Evolutionary conservation across 2,329 filamentous ascomycete genomes (phyloP), one percentile per base, ranked within the genome.

Genomic region (Esteya vermicola): DNA sequence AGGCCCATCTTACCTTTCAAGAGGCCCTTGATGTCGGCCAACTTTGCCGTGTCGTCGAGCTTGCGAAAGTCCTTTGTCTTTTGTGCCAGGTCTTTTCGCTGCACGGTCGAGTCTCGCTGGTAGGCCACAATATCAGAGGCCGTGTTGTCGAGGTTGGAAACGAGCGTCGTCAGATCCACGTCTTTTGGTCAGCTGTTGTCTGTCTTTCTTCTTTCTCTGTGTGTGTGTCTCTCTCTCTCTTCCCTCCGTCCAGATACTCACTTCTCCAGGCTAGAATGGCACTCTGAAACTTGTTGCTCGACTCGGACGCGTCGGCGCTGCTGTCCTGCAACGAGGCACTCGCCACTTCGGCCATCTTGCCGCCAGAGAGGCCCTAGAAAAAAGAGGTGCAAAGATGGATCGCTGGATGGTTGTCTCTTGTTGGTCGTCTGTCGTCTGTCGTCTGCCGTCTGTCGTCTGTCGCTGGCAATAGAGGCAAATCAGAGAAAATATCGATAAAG

Each of bases 11-110:
- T n/a, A 86, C 85, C 79, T 68, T 94, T 95, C 43, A 98, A 63
- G 38, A 98, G 63, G 30, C 76, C 76, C 62, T 96, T 98, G 64
- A 93, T 78, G 58, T 98, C 91, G 6, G 69, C 68, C 40, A 98
- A 63, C 59, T 96, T 98, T 42, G 74, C 75, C 10, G 81, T 65
- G 65, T 98, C 86, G 51, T 96, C 89, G 10, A 93, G 71, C 58
- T 95, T 96, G 45, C 88, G 72, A 51, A 96, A 98, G 52, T 96
- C 89, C 54, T 98, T 98, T 1, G 91, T 98, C 68, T 95, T 96
- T 56, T 95, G 88, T n/a, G 93, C 91, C 18, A 98, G 68, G 45
- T 98, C 93, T 57, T 98, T 98, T 39, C 91, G 75, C 57, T 98
- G 89, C 1, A 95, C 80, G 5, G 94, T 81, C n/a, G 89, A 85